Base-by-base conservation (phyloP, 2,329 filamentous ascomycete genomes). In the Neonectria neomacrospora region DNA sequence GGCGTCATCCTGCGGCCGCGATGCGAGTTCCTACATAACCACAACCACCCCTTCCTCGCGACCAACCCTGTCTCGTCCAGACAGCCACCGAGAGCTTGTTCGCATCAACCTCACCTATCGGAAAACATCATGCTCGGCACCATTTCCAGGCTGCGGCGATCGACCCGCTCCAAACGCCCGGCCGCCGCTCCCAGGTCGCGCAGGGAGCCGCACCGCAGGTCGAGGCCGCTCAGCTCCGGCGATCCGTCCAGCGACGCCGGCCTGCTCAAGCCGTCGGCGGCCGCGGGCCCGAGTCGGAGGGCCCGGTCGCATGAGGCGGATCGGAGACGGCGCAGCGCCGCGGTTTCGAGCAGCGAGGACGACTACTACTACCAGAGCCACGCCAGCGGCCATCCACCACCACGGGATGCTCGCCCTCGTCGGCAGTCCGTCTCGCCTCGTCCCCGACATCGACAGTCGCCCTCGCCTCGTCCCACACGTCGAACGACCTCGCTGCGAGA, bases 291-390 rank as follows among this genome's bases (percentile, higher is more conserved):
- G 1, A 39, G 63, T 6, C 62, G 64, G 28, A 65, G 71, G 14
- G 54, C 69, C 4, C 62, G 67, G 7, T 73, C 71, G 9, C 63
- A 72, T 5, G 71, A 73, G 18, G 52, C 66, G 0, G 68, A 63
- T 20, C 58, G 65, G 4, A 60, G 66, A 11, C 58, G 65, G 10
- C 50, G 52, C 32, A 66, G 67, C 39, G 60, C 64, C 0, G 59
- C 61, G 0, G 23, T 41, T 1, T 61, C 67, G 5, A 64, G 60
- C 64, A 64, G 37, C 42, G 54, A 58, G 34, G 23, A 63, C 16
- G 37, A 70, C n/a, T 61, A 60, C 9, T 58, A 67, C 32, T 58
- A 71, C 61, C 63, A 63, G 9, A 5, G 30, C 26, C 16, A 51
- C 50, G 9, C 69, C 34, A n/a, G 34, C 34, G 34, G 14, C 16